These are phyloP conservation scores for Lentinus brumalis DNA, from an alignment of 768 basidiomycete genomes.

Conservation along the genomic window DNA sequence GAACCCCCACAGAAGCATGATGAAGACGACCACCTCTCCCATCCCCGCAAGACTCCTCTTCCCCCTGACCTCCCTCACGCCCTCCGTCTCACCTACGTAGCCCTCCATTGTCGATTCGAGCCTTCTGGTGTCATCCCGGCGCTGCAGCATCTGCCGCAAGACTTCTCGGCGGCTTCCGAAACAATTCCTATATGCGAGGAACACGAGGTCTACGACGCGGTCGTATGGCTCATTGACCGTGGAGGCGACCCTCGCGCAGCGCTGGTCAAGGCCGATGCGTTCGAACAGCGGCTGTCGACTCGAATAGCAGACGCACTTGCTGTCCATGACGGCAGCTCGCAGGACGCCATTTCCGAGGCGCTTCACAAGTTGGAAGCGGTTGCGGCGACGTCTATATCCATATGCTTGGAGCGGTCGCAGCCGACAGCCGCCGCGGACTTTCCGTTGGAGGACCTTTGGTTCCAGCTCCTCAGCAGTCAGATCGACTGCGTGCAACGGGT, in stretches of 20 bases:
- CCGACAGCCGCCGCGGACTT: conserved; percentile 39
- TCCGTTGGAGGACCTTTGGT: conserved; percentile 86
- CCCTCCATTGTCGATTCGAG: conserved; percentile 72
- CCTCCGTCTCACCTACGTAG: conserved; percentile 65
- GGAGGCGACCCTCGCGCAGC: conserved; percentile 65
- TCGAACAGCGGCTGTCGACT: conserved; percentile 53
- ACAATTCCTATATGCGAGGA: conserved; percentile 68
- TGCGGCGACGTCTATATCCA: conserved; percentile 57
- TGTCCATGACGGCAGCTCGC: conserved; percentile 4
- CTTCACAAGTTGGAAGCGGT: conserved; percentile 59
- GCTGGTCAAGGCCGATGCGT: conserved; percentile 63
- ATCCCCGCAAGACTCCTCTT: conserved; percentile 30
- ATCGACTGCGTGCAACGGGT: conserved; percentile 77
- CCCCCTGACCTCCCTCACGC: conserved; percentile 48
- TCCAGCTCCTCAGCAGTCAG: conserved; percentile 79
- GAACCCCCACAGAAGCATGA: conserved; percentile 43
- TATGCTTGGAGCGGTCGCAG: conserved; percentile 73
- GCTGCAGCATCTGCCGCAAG: conserved; percentile 55
- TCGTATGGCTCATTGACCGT: conserved; percentile 78
- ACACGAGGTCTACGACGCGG: conserved; percentile 68
- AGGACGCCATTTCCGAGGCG: conserved; percentile 26
- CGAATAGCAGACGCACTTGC: conserved; percentile 44
- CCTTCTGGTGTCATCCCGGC: conserved; percentile 63
- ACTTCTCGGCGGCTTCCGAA: conserved; percentile 56
- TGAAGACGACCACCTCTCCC: conserved; percentile 40